A percentile compares a stretch with the other conserved stretches of the same genome.
These are phyloP conservation scores for Ceratocystis albifundus DNA, from an alignment of 2,329 filamentous ascomycete species.

Conservation along the genomic window DNA sequence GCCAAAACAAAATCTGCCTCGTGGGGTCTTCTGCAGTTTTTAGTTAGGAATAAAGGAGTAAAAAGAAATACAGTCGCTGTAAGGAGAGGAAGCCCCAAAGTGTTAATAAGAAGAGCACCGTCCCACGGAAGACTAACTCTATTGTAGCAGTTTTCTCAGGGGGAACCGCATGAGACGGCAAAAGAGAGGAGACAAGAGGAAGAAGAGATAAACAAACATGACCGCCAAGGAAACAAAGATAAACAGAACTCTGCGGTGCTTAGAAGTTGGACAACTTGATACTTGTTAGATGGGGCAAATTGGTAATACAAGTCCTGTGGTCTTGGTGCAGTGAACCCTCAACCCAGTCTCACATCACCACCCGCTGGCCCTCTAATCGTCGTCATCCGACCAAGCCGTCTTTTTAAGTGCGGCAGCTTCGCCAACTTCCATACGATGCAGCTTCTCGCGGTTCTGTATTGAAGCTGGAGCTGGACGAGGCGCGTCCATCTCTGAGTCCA, in stretches of 20 bases:
- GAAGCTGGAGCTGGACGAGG: constrained; percentile 35
- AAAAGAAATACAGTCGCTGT: background rate
- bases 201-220: background rate
- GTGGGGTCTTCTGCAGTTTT: background rate
- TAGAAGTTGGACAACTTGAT: background rate
- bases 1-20: background rate
- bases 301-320: background rate
- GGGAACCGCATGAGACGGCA: background rate
- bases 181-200: background rate
- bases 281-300: background rate
- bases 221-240: background rate
- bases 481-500: constrained; percentile 36
- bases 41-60: background rate
- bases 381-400: constrained; percentile 33
- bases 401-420: constrained; percentile 43
- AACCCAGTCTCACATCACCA: background rate
- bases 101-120: background rate
- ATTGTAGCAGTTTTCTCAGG: background rate
- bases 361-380: constrained; percentile 28
- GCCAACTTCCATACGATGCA: constrained; percentile 50
- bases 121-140: background rate
- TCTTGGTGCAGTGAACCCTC: constrained; percentile 12
- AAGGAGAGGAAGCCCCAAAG: background rate
- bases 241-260: background rate
- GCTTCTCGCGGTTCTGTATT: constrained; percentile 40